phyloP scores from a whole-genome alignment of 257 asterid genomes.

The Nicotiana sylvestris region DNA sequence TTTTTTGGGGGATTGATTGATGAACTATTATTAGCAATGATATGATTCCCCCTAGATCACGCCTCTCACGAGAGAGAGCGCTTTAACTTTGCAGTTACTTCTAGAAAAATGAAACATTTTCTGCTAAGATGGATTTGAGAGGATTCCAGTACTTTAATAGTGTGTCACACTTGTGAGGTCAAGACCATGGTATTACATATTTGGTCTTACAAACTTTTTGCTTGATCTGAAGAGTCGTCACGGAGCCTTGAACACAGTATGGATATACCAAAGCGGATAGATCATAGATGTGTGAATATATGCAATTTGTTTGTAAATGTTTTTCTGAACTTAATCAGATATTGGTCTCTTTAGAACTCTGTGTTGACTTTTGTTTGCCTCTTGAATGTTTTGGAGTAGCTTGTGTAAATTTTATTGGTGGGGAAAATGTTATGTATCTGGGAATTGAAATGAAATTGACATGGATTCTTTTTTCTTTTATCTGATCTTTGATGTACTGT shows the following conservation, averaged over 20 bases:
- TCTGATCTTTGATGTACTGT: not conserved
- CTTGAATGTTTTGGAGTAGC: not conserved
- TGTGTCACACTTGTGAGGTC: not conserved
- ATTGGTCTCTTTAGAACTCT: not conserved
- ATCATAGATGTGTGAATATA: not conserved
- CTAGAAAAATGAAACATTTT: not conserved
- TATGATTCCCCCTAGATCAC: not conserved
- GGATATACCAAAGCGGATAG: not conserved
- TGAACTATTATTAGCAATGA: not conserved
- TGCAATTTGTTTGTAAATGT: not conserved
- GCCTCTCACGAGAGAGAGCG: not conserved
- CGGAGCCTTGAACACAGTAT: not conserved
- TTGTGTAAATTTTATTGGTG: not conserved
- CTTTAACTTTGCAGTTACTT: not conserved
- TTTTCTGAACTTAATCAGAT: not conserved
- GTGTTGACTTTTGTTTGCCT: not conserved
- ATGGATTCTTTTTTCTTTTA: not conserved
- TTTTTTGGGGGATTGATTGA: not conserved
- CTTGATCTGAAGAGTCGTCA: not conserved
- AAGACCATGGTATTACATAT: not conserved
- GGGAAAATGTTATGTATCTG: not conserved
- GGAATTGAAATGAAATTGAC: not conserved
- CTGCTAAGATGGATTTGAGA: not conserved
- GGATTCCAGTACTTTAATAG: not conserved
- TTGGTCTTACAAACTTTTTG: not conserved